Evolutionary conservation across 108 stramenopile genomes (phyloP), one percentile per base, ranked within the genome.

Genomic region (Nitzschia sp.): DNA sequence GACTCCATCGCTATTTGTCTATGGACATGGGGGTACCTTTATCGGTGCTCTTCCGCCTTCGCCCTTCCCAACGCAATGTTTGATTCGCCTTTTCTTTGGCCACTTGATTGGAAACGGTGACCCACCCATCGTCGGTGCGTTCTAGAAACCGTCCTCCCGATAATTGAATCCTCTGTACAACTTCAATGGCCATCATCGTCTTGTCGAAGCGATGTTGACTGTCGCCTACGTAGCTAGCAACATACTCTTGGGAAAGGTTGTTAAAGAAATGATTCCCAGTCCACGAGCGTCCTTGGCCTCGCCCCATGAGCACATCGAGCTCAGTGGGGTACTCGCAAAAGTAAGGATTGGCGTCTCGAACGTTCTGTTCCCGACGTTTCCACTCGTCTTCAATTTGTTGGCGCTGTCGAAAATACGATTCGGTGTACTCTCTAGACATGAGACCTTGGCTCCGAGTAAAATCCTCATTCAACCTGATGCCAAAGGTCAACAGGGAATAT

Each of bases 251-350:
- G 54, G 54, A 35, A 49, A 54, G 24, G 65, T 49, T 27, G 58
- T 64, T 18, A 59, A 63, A 18, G 72, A 64, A 35, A 35, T n/a
- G n/a, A n/a, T n/a, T n/a, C n/a, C n/a, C n/a, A n/a, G n/a, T n/a
- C n/a, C n/a, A n/a, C n/a, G n/a, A n/a, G n/a, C n/a, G n/a, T n/a
- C n/a, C n/a, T n/a, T n/a, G 35, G 25, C 72, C 72, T 9, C 62
- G 47, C 19, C 72, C 72, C 21, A 74, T 13, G 8, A 74, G 54
- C 6, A 74, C 53, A 34, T 74, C 72, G 23, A 36, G 29, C 34
- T 42, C 13, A 28, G 35, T 15, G 3, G 60, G 60, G 19, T 59
- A 33, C 18, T 6, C 4, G 5, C 8, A 13, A 6, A 42, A 42
- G 13, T 6, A 42, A 13, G 38, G 13, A 6, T 6, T 9, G 9